These are phyloP conservation scores for Solanum hybrid DNA, from an alignment of 305 asterid genomes.

Conservation along the genomic window DNA sequence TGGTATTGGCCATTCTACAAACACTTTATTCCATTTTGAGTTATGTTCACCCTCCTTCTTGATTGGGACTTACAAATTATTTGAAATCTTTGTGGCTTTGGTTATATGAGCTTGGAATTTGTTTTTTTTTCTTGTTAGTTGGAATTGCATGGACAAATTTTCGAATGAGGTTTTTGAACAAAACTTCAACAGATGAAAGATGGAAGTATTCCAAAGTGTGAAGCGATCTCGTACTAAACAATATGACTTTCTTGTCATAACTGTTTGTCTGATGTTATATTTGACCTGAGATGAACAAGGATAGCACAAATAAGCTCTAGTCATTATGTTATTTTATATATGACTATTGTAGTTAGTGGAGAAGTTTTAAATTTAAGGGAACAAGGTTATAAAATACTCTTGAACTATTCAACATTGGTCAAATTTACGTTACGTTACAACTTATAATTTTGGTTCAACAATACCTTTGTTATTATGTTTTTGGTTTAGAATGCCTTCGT, in stretches of 20 bases:
- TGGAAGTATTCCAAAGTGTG: neutral
- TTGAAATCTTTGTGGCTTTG: neutral
- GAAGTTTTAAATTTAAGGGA: neutral
- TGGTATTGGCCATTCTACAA: constrained; percentile 56
- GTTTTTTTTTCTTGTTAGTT: neutral
- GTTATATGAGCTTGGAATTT: neutral
- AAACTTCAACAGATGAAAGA: neutral
- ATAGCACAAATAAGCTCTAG: neutral
- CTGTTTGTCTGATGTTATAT: neutral
- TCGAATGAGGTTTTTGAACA: neutral
- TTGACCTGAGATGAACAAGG: neutral
- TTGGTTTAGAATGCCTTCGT: neutral
- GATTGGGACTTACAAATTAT: neutral
- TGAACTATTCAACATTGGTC: too few relatives aligned
- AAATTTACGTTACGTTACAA: neutral
- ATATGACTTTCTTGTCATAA: neutral
- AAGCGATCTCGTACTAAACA: neutral
- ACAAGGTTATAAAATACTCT: too few relatives aligned
- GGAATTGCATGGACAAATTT: neutral
- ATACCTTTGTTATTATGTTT: neutral
- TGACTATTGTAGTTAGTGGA: neutral
- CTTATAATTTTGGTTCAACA: too few relatives aligned
- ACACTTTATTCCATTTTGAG: constrained; percentile 37
- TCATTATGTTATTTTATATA: too few relatives aligned
- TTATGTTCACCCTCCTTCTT: constrained; percentile 18